These are phyloP conservation scores for Colletotrichum sidae DNA, from an alignment of 2,329 filamentous ascomycete species.

Conservation along the genomic window DNA sequence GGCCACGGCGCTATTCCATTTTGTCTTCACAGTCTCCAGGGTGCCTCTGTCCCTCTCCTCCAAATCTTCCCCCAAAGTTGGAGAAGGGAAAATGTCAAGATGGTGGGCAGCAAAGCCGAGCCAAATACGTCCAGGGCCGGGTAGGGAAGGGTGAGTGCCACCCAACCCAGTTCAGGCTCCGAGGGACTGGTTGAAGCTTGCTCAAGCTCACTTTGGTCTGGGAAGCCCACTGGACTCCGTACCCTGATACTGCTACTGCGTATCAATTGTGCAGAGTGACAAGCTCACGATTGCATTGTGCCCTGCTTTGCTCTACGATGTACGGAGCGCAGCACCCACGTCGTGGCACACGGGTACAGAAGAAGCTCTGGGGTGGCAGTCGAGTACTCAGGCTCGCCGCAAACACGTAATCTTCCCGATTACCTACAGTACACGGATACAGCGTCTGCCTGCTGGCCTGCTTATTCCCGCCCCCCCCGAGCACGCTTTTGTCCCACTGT, in stretches of 20 bases:
- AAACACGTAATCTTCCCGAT: too few species aligned
- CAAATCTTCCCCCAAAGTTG: slow-evolving; percentile 1
- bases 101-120: slow-evolving; percentile 22
- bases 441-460: too few species aligned
- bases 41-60: neutral
- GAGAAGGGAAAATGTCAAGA: slow-evolving; percentile 22
- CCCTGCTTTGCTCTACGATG: too few species aligned
- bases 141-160: slow-evolving; percentile 32
- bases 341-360: too few species aligned
- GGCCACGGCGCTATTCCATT: slow-evolving; percentile 26
- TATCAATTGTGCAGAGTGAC: slow-evolving; percentile 1
- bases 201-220: neutral
- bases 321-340: too few species aligned
- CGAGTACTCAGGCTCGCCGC: too few species aligned
- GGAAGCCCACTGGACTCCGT: slow-evolving; percentile 24
- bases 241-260: slow-evolving; percentile 21
- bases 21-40: slow-evolving; percentile 26
- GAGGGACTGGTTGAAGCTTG: slow-evolving; percentile 33
- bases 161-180: slow-evolving; percentile 32
- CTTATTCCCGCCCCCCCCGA: too few species aligned
- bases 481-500: too few species aligned
- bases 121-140: slow-evolving; percentile 20
- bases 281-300: too few species aligned
- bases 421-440: too few species aligned
- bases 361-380: neutral